Conservation (phyloP, 2,329 filamentous ascomycete species). For the Ophiobolus disseminans region DNA sequence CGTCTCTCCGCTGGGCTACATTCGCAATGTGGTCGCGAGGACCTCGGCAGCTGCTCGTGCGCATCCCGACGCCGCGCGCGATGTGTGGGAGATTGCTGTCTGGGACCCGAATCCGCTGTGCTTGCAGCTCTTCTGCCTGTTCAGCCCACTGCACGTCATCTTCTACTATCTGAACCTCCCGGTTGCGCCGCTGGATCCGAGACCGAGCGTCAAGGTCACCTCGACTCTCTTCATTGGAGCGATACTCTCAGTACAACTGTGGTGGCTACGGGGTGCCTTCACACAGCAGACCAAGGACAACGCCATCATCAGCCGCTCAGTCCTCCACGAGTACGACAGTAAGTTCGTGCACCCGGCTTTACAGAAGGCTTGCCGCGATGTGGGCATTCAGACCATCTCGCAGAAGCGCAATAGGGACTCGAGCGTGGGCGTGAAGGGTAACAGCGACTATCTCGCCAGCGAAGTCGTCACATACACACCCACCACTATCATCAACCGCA, state of each 20-base stretch:
- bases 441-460: conserved; percentile 51
- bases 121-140: conserved; percentile 83
- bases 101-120: conserved; percentile 93
- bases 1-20: conserved; percentile 78
- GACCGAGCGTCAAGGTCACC: conserved; percentile 84
- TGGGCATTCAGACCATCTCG: conserved; percentile 75
- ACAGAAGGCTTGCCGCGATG: conserved; percentile 79
- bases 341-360: conserved; percentile 93
- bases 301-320: conserved; percentile 84
- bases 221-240: conserved; percentile 79
- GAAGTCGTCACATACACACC: conserved; percentile 70
- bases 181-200: conserved; percentile 73
- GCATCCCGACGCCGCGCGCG: conserved; percentile 79
- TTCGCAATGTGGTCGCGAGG: conserved; percentile 68
- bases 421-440: conserved; percentile 49
- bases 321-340: conserved; percentile 92
- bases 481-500: conserved; percentile 68
- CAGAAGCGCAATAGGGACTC: conserved; percentile 43
- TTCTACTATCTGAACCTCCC: conserved; percentile 90
- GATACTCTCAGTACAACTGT: conserved; percentile 78
- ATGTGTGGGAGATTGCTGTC: conserved; percentile 93
- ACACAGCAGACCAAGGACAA: conserved; percentile 85
- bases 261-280: conserved; percentile 75
- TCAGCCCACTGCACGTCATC: conserved; percentile 91
- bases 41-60: conserved; percentile 81